Conservation (phyloP, 1,284 basidiomycete species). For the Tremellales sp. region DNA sequence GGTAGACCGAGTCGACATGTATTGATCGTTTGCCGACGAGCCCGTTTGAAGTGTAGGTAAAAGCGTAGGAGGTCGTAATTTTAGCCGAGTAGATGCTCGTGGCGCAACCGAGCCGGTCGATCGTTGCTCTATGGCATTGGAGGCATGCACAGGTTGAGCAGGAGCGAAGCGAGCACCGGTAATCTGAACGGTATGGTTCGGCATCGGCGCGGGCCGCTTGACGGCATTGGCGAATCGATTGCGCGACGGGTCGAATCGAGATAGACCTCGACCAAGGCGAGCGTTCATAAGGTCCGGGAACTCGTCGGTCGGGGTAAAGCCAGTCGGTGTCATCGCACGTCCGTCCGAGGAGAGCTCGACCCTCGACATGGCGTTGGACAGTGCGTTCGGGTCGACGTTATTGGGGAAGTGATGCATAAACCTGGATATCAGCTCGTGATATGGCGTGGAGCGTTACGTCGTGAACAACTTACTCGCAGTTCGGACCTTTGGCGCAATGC, state of each 20-base stretch:
- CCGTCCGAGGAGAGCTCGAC: constrained; percentile 57
- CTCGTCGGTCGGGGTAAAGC: constrained; percentile 59
- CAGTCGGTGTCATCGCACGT: constrained; percentile 30
- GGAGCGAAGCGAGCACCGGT: constrained; percentile 31
- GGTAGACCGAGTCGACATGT: constrained; percentile 79
- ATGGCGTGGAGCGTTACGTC: neutral
- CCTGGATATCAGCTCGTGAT: constrained; percentile 25
- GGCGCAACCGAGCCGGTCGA: constrained; percentile 57
- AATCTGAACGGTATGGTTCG: constrained; percentile 21
- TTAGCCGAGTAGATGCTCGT: constrained; percentile 75
- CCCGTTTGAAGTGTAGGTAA: constrained; percentile 86
- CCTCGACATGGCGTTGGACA: constrained; percentile 64
- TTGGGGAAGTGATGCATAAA: constrained; percentile 83
- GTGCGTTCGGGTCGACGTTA: constrained; percentile 48
- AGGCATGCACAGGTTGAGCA: constrained; percentile 12
- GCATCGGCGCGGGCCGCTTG: constrained; percentile 38
- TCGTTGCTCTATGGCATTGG: constrained; percentile 42
- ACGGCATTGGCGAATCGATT: constrained; percentile 67
- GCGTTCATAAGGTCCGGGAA: constrained; percentile 64
- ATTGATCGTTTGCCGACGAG: constrained; percentile 68
- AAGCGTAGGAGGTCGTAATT: constrained; percentile 73
- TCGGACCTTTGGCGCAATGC: constrained; percentile 89
- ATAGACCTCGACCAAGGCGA: constrained; percentile 39
- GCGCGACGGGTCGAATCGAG: constrained; percentile 63
- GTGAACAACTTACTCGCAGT: constrained; percentile 46